Evolutionary conservation across 2,329 filamentous ascomycete genomes (phyloP), one percentile per base, ranked within the genome.

Genomic region (Penicillium sp.): DNA sequence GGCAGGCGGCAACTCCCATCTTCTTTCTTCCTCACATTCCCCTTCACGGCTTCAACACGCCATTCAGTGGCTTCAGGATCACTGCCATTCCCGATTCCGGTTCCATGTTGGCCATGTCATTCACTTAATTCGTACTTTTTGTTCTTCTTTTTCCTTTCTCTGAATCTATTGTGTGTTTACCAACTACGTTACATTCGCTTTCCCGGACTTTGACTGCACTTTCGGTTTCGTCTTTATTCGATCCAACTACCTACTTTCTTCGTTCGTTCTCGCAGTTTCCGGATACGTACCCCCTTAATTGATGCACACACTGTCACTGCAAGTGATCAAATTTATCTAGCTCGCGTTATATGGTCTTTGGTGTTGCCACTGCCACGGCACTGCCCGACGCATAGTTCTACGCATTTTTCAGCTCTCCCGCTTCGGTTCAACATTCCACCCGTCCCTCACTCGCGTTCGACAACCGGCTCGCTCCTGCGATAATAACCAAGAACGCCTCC

Each of bases 171-270:
- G 45, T 43, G 43, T 23, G 21, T 55, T 26, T 18, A 20, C 56
- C 56, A 58, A 54, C 56, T 54, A 49, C 50, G 42, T 38, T 46
- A 58, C 56, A 23, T 30, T 58, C 56, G 54, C 50, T 58, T 58
- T 16, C 14, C 43, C 43, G 16, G 18, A 33, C 23, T 16, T 20
- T 42, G 23, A 21, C 45, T 23, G 20, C 52, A 26, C 28, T 21
- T 23, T 40, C 30, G 18, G 16, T 20, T 42, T 52, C 43, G 51
- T 24, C 38, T 26, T 53, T 24, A 35, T 46, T 26, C 51, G 21
- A 35, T 20, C 40, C 30, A 33, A 28, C 20, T 23, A 49, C 33
- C 20, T 23, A 49, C 33, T 51, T 23, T 42, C 33, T 43, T 23
- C 20, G 9, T 26, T 48, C 21, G 16, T 18, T 18, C 46, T 48